Evolutionary conservation across 495 filamentous ascomycete genomes (phyloP).

Genomic region (Diplogelasinospora grovesii): DNA sequence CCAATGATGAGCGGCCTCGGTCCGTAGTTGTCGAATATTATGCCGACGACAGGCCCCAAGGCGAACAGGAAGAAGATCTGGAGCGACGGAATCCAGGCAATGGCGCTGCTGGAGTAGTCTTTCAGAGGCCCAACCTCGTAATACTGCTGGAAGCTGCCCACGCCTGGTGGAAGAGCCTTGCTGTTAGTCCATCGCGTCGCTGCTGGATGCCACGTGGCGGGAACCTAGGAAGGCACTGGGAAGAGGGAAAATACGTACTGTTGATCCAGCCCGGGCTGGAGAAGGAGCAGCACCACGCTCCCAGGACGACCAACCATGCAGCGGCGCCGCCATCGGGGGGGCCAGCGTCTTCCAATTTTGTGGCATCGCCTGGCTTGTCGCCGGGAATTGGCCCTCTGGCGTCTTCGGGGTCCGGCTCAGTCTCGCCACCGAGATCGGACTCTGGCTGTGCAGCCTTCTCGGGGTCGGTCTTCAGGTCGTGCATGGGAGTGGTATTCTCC

Average conservation of each 20-base stretch:
- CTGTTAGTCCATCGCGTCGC: too few species aligned
- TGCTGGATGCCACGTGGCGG: too few species aligned
- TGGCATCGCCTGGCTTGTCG: neutral
- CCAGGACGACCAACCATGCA: slow-evolving; percentile 38
- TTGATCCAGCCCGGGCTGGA: slow-evolving; percentile 41
- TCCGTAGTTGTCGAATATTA: slow-evolving; percentile 58
- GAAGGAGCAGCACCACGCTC: slow-evolving; percentile 34
- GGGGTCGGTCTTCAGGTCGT: too few species aligned
- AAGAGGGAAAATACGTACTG: too few species aligned
- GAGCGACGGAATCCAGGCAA: slow-evolving; percentile 53
- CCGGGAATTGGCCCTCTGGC: too few species aligned
- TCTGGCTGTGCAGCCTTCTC: too few species aligned
- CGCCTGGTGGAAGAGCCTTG: too few species aligned
- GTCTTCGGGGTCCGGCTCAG: too few species aligned
- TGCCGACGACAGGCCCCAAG: slow-evolving; percentile 47
- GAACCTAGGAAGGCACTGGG: too few species aligned
- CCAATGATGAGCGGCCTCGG: slow-evolving; percentile 50
- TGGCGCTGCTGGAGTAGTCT: slow-evolving; percentile 37
- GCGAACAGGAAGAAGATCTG: slow-evolving; percentile 48
- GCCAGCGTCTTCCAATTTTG: neutral
- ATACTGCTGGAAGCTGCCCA: slow-evolving; percentile 55
- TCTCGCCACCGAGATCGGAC: too few species aligned
- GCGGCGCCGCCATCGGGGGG: slow-evolving; percentile 31
- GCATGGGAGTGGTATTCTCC: too few species aligned
- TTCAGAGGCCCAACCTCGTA: slow-evolving; percentile 45